Base-by-base conservation (phyloP, 352 stramenopile genomes). In the Globisporangium okanoganense region DNA sequence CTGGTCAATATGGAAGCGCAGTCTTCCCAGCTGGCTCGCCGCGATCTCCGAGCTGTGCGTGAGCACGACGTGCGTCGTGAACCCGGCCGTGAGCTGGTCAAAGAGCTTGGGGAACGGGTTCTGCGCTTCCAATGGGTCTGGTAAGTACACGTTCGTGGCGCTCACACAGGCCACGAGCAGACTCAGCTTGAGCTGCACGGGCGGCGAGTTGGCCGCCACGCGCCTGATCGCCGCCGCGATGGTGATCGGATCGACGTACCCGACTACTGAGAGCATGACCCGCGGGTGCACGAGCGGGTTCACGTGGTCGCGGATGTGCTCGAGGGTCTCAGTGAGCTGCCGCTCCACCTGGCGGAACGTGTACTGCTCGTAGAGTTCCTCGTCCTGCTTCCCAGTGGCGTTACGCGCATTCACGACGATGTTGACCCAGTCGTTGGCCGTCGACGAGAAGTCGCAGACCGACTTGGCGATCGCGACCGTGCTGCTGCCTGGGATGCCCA, bases 401-500 rank as follows among this genome's bases (percentile, higher is more conserved):
- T 76, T 41, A 7, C 75, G 69, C 9, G 78, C 64, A 45, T 88
- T 73, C 8, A 85, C 43, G 1, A 64, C 45, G 7, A 91, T 57
- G 22, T 58, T 56, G 7, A 65, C 25, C 83, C 81, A 93, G 13
- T 78, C 67, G 31, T 80, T 78, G 5, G 54, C 67, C 2, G 56
- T 54, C 0, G 72, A 75, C 10, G 82, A 77, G 50, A 93, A 71
- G 16, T 76, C 69, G 58, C 74, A 82, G 45, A 91, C 56, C 2
- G 65, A 76, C 12, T 67, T 9, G 1, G 72, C 62, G 51, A 91
- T 78, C 10, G 44, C 45, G 5, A 56, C 22, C 0, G 65, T 71
- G 3, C 73, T 72, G 65, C 83, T 93, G 44, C 83, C 81, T n/a
- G 83, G 83, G 13, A 93, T 73, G 0, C 83, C 83, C 6, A 93